Percentiles rank a stretch among this genome's conserved stretches.
These are phyloP conservation scores for Stagonosporopsis chrysanthemi DNA, from an alignment of 2,329 filamentous ascomycete genomes.

Conservation along the genomic window DNA sequence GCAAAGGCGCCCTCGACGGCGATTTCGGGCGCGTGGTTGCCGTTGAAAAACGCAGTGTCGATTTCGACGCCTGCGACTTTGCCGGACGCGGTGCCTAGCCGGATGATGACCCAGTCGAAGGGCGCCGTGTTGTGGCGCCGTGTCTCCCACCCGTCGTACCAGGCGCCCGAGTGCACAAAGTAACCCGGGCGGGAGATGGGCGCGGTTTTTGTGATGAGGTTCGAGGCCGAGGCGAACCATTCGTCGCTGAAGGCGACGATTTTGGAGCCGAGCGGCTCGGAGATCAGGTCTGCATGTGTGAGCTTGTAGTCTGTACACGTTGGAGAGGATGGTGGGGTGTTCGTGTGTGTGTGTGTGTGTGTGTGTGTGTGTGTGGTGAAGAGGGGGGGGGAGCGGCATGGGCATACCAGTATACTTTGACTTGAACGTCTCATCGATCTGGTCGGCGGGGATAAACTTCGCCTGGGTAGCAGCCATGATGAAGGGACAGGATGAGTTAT, in stretches of 20 bases:
- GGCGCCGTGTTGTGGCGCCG: conserved; percentile 65
- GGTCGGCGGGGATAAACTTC: conserved; percentile 53
- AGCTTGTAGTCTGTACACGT: neutral
- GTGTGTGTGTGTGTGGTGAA: neutral
- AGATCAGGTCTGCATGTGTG: conserved; percentile 57
- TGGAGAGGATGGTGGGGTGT: neutral
- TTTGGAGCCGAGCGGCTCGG: conserved; percentile 58
- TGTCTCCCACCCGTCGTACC: conserved; percentile 72
- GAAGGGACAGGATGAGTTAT: neutral
- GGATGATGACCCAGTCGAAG: conserved; percentile 67
- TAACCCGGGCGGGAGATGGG: conserved; percentile 65
- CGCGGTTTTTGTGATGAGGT: conserved; percentile 65
- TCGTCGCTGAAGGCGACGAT: conserved; percentile 66
- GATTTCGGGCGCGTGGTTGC: conserved; percentile 81
- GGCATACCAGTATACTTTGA: conserved; percentile 60
- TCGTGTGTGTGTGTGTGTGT: neutral
- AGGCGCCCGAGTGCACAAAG: conserved; percentile 67
- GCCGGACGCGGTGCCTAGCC: conserved; percentile 70
- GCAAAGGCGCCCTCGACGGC: conserved; percentile 77
- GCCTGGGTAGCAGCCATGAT: conserved; percentile 20
- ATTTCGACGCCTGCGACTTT: conserved; percentile 77
- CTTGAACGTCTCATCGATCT: conserved; percentile 64
- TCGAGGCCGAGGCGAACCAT: conserved; percentile 66
- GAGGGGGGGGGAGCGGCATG: no score
- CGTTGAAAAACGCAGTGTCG: conserved; percentile 82